Evolutionary conservation across 179 eudicot species (phyloP).

Genomic region (Nepenthes alata): DNA sequence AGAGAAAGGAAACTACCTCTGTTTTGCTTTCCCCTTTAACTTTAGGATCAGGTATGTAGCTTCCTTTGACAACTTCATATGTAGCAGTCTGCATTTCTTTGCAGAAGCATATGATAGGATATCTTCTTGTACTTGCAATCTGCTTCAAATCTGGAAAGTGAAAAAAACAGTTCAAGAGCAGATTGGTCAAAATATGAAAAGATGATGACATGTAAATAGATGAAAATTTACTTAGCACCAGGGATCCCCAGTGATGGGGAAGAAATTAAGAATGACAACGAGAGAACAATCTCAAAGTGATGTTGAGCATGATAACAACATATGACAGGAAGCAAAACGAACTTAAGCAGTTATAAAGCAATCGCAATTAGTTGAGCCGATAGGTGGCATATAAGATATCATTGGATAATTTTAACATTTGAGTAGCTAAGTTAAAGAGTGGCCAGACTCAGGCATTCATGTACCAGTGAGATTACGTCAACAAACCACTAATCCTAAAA

Average conservation of each 20-base stretch:
- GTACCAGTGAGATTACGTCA: too few relatives aligned
- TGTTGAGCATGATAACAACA: too few relatives aligned
- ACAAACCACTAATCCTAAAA: too few relatives aligned
- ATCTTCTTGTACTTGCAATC: slow-evolving; percentile 15
- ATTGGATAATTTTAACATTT: too few relatives aligned
- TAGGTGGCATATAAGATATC: too few relatives aligned
- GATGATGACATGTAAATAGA: not conserved
- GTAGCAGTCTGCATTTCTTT: slow-evolving; percentile 57
- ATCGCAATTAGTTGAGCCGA: too few relatives aligned
- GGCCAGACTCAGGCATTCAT: too few relatives aligned
- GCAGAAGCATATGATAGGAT: slow-evolving; percentile 38
- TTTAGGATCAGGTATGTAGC: slow-evolving; percentile 40
- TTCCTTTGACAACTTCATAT: slow-evolving; percentile 48
- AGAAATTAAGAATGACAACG: too few relatives aligned
- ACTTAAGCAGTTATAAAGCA: too few relatives aligned
- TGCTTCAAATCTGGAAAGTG: slow-evolving; percentile 24
- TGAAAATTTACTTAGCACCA: not conserved
- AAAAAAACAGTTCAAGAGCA: not conserved
- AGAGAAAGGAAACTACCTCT: slow-evolving; percentile 19
- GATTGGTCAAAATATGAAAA: not conserved
- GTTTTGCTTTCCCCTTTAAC: slow-evolving; percentile 20
- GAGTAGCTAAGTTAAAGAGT: too few relatives aligned
- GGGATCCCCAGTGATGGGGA: not conserved
- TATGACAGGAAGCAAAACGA: too few relatives aligned
- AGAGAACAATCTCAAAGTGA: too few relatives aligned